These are phyloP conservation scores for Nicotiana otophora DNA, from an alignment of 257 asterid species.

Conservation along the genomic window DNA sequence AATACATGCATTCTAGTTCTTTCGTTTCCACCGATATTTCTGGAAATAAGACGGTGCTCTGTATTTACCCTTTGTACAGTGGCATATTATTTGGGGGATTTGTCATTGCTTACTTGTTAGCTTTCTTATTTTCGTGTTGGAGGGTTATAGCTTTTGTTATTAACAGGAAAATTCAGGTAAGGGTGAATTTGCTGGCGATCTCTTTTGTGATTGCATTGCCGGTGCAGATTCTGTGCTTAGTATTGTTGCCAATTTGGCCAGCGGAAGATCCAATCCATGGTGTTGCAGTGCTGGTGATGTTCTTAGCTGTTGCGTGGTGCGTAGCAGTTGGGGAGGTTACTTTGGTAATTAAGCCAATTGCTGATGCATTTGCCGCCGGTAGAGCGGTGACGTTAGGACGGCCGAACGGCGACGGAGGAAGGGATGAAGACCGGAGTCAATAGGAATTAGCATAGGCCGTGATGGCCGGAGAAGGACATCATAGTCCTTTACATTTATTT, in stretches of 20 bases:
- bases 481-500: background rate
- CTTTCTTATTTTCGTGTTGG: conserved; percentile 60
- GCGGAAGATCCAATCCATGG: conserved; percentile 38
- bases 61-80: conserved; percentile 63
- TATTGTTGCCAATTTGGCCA: conserved; percentile 38
- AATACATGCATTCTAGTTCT: conserved; percentile 45
- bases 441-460: conserved; percentile 12
- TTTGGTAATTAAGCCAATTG: conserved; percentile 62
- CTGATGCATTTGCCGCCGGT: conserved; percentile 47
- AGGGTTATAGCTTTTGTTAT: conserved; percentile 50
- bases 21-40: conserved; percentile 18
- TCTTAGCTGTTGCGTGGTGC: conserved; percentile 34
- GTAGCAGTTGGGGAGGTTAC: conserved; percentile 45
- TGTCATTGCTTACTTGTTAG: conserved; percentile 33
- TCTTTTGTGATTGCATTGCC: conserved; percentile 55
- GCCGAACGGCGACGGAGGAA: background rate
- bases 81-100: conserved; percentile 44
- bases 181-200: conserved; percentile 43
- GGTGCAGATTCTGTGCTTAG: conserved; percentile 44
- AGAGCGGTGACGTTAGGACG: conserved; percentile 11
- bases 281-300: conserved; percentile 34
- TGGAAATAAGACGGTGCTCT: conserved; percentile 33
- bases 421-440: background rate
- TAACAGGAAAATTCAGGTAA: conserved; percentile 47
- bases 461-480: background rate